Percentiles rank a stretch among this genome's conserved stretches.
Evolutionary conservation across 805 yeast genomes (phyloP).

Genomic region (Candida taoyuanica): DNA sequence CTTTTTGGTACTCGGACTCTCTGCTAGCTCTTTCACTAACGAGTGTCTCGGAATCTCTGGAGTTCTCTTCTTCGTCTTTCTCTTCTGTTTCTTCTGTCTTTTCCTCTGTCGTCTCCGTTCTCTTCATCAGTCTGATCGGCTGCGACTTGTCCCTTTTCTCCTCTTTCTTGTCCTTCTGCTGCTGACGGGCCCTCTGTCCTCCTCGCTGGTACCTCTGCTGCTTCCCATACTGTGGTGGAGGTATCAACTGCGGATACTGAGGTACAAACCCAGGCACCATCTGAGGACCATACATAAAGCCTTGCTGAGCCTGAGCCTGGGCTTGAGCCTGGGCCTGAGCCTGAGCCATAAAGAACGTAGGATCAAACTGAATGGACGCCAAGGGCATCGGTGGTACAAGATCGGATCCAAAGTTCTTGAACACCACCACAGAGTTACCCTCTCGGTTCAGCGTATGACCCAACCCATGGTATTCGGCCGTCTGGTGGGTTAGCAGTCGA

Average conservation of each 20-base stretch:
- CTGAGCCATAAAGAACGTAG: no score
- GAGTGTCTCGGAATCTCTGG: conserved; percentile 14
- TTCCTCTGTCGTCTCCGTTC: conserved; percentile 8
- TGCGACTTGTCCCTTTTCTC: neutral
- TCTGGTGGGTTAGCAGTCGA: conserved; percentile 61
- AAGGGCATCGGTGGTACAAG: conserved; percentile 15
- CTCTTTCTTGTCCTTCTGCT: neutral
- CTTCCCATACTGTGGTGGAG: conserved; percentile 5
- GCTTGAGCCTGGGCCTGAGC: no score
- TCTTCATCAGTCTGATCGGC: conserved; percentile 25
- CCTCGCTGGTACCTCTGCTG: neutral
- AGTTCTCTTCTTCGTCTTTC: neutral
- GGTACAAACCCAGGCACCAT: no score
- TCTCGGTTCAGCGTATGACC: conserved; percentile 51
- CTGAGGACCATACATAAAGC: no score
- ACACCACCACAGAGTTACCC: conserved; percentile 42
- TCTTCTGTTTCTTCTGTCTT: conserved; percentile 1
- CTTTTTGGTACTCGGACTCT: conserved; percentile 39
- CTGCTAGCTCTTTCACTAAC: conserved; percentile 36
- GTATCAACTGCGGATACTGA: conserved; percentile 3
- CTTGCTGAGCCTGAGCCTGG: no score
- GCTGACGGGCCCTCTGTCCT: neutral
- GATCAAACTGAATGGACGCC: conserved; percentile 12
- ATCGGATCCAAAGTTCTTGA: conserved; percentile 31
- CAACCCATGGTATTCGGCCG: conserved; percentile 61